Evolutionary conservation across 2,329 filamentous ascomycete genomes (phyloP), one percentile per base, ranked within the genome.

Genomic region (Fusarium sp.): DNA sequence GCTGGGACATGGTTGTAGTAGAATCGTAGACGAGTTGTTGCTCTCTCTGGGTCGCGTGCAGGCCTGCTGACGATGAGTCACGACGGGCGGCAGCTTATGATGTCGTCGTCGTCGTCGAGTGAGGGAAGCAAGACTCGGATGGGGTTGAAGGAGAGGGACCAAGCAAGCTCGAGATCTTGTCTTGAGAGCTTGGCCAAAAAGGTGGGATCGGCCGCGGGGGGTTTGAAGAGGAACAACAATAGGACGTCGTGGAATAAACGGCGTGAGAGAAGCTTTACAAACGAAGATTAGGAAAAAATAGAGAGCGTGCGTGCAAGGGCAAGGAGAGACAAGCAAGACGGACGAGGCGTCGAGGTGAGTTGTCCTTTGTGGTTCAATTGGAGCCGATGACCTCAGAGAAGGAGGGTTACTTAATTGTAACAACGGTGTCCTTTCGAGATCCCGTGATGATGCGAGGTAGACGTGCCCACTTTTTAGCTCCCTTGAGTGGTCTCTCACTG

Each of bases 401-500:
- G 68, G 59, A 62, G 62, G 62, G 31, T 23, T 34, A 23, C 16
- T 49, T 38, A 69, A 73, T 72, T 67, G 54, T 69, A 77, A 51
- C 75, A 78, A 79, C 77, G 78, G 77, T 80, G 78, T 80, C 78
- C 78, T 80, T 79, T 79, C 70, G 67, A 76, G 73, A 76, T 77
- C 77, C 76, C 76, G 76, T 78, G 76, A 77, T 76, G 71, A 64
- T 76, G 70, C 68, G 23, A 72, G 61, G 57, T 68, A 62, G 61
- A 53, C 46, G 70, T 61, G 65, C 68, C 73, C 73, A 75, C 69
- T 75, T 74, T 75, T 74, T 61, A 66, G 54, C 69, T 66, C 62
- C 62, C 58, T 38, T 62, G 25, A 55, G 20, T 20, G 14, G 25
- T 23, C 57, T 60, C 58, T 46, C 46, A 38, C 40, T 62, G 56